Base-by-base conservation (phyloP, 768 basidiomycete genomes). In the Suillus plorans region DNA sequence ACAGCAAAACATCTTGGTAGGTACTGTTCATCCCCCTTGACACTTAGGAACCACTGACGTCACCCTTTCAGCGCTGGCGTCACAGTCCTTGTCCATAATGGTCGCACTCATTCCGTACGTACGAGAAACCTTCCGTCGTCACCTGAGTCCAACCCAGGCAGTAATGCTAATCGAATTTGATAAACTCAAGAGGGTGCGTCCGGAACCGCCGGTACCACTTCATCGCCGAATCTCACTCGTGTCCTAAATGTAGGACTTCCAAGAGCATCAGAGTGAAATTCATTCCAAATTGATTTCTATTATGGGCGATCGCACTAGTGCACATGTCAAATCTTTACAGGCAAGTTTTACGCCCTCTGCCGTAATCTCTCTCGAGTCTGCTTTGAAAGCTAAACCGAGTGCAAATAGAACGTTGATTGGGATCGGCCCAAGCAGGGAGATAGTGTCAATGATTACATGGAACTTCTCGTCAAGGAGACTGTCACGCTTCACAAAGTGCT, bases 201-300 rank as follows among this genome's bases (percentile, higher is more conserved):
- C 56, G 45, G 60, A 64, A 65, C 67, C 55, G 57, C 50, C 25
- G 22, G 36, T 37, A 37, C 36, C 20, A 20, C 56, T 16, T 39
- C 37, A 56, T 55, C 12, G 34, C 47, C 60, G 64, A 50, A 71
- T 25, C 25, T 44, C 25, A 25, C 28, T 44, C 49, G 13, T 13
- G 28, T 28, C 18, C 52, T 13, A 50, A 41, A 12, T 53, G 63
- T 72, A 96, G 90, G 97, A 99, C 77, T 99, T 92, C 73, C 97
- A 99, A 83, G 97, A 99, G 76, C 97, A 99, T 77, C 97, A 99
- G 77, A 93, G 97, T 73, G 97, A 99, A 81, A 99, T 99, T 62
- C 97, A 99, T 76, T 86, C 94, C 60, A 99, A 99, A 80, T 83
- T 99, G 63, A 90, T 99, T 65, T 92, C 94, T 50, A 99, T 99